Evolutionary conservation across 2,329 filamentous ascomycete species (phyloP), one percentile per base, ranked within the genome.

Genomic region (Aspergillus cejpii): DNA sequence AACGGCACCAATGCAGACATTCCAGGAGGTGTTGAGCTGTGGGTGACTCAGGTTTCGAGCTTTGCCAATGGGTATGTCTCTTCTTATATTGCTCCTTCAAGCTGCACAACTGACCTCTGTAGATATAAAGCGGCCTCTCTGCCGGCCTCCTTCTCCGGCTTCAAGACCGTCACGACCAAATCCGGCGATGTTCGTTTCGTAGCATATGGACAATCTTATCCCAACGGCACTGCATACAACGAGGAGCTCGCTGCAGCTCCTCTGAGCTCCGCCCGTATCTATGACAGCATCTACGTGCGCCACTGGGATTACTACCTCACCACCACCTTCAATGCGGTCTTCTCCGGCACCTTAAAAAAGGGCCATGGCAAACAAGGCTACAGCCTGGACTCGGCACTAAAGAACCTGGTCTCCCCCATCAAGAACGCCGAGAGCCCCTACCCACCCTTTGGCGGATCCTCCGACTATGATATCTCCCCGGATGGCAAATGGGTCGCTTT

Each of bases 241-340:
- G 73, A 79, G 10, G 73, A 81, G 28, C 73, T 75, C 11, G 80
- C 78, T 28, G 69, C 77, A 50, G 79, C 81, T 58, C 71, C 77
- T 2, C 67, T 74, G 19, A 83, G 83, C 15, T 78, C 79, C 3
- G 87, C 80, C 21, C 82, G 78, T 56, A 76, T 88, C 17, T 92
- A 92, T 64, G 80, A 79, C 15, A 79, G 77, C 38, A 77, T 90
- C 20, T 92, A 87, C 58, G 85, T 87, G 21, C 79, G 87, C 11
- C 86, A 94, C 59, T 94, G 87, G 87, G 87, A 94, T 61, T 66
- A 76, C n/a, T 94, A 84, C 68, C 72, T 81, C 20, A 80, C 77
- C 1, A 76, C 81, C 37, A 82, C 86, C 57, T 80, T 77, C 49
- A 84, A 82, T 57, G 77, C 84, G 2, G 74, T 95, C 21, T 92